A percentile compares a stretch with the other conserved stretches of the same genome.
These are phyloP conservation scores for Parastagonospora nodorum DNA, from an alignment of 2,329 filamentous ascomycete genomes.

Conservation along the genomic window DNA sequence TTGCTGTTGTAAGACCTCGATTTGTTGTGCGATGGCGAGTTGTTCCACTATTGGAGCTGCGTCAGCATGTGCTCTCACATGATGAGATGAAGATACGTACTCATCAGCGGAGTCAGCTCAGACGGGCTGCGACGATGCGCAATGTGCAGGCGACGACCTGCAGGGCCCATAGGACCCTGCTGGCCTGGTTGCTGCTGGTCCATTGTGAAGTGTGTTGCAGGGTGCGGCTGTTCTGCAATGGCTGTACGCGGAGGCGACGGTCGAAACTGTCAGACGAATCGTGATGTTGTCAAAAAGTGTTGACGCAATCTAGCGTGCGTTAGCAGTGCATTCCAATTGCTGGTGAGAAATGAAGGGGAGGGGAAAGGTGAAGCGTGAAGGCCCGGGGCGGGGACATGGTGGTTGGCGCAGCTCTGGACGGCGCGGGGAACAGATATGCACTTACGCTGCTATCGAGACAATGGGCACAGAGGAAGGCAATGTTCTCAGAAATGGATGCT, in stretches of 20 bases:
- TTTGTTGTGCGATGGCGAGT: conserved; percentile 96
- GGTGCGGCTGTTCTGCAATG: conserved; percentile 26
- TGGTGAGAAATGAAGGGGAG: not conserved
- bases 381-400: conserved; percentile 10
- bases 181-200: conserved; percentile 60
- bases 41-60: conserved; percentile 75
- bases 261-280: conserved; percentile 26
- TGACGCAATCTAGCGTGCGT: conserved; percentile 33
- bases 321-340: conserved; percentile 13
- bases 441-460: conserved; percentile 34
- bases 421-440: conserved; percentile 23
- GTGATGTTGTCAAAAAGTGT: conserved; percentile 13
- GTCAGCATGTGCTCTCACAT: conserved; percentile 27
- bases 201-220: conserved; percentile 42
- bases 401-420: conserved; percentile 16
- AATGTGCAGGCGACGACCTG: conserved; percentile 92
- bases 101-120: conserved; percentile 96
- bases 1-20: conserved; percentile 95
- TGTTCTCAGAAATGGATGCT: conserved; percentile 38
- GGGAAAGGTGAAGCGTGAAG: conserved; percentile 12
- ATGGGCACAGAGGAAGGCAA: conserved; percentile 28
- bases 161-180: conserved; percentile 67
- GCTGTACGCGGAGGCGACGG: conserved; percentile 30
- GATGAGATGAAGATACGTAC: conserved; percentile 64
- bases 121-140: conserved; percentile 96